phyloP scores from a whole-genome alignment of 2,329 filamentous ascomycete species.

The Fusarium sarcochroum region DNA sequence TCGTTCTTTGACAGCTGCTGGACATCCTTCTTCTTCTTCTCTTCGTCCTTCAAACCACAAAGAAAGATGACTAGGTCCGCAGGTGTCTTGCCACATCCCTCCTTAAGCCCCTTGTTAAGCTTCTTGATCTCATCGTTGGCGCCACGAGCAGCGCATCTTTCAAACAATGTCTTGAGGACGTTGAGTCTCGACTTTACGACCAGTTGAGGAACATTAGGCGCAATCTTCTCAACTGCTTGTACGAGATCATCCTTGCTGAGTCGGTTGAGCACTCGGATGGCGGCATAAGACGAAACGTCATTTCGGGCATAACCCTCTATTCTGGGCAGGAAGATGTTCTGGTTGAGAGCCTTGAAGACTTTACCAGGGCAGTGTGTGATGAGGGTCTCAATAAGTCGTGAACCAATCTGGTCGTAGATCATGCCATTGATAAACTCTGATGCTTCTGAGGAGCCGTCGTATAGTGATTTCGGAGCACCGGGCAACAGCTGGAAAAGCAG shows the following conservation, averaged over 20 bases:
- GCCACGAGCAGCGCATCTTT: slow-evolving; percentile 81
- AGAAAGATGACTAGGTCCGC: slow-evolving; percentile 65
- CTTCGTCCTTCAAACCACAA: slow-evolving; percentile 60
- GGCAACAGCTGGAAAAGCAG: slow-evolving; percentile 85
- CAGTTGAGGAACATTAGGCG: slow-evolving; percentile 79
- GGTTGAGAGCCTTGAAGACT: slow-evolving; percentile 90
- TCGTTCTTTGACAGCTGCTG: slow-evolving; percentile 68
- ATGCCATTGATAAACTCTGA: slow-evolving; percentile 85
- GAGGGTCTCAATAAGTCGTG: slow-evolving; percentile 89
- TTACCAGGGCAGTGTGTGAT: slow-evolving; percentile 86
- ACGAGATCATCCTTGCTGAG: slow-evolving; percentile 89
- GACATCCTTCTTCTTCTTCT: slow-evolving; percentile 55
- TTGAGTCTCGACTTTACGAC: slow-evolving; percentile 82
- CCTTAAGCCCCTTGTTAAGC: slow-evolving; percentile 63
- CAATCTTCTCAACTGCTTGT: slow-evolving; percentile 78
- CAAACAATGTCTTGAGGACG: slow-evolving; percentile 85
- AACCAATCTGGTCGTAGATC: slow-evolving; percentile 91
- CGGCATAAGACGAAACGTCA: slow-evolving; percentile 90
- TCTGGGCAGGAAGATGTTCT: slow-evolving; percentile 82
- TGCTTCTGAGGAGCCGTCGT: slow-evolving; percentile 79
- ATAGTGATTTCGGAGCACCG: slow-evolving; percentile 78
- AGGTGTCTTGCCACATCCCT: slow-evolving; percentile 63
- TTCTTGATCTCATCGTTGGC: slow-evolving; percentile 65
- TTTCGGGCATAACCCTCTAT: slow-evolving; percentile 88
- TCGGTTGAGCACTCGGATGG: slow-evolving; percentile 84